Conservation (phyloP, 2,329 filamentous ascomycete genomes). For the Gaeumannomyces tritici region DNA sequence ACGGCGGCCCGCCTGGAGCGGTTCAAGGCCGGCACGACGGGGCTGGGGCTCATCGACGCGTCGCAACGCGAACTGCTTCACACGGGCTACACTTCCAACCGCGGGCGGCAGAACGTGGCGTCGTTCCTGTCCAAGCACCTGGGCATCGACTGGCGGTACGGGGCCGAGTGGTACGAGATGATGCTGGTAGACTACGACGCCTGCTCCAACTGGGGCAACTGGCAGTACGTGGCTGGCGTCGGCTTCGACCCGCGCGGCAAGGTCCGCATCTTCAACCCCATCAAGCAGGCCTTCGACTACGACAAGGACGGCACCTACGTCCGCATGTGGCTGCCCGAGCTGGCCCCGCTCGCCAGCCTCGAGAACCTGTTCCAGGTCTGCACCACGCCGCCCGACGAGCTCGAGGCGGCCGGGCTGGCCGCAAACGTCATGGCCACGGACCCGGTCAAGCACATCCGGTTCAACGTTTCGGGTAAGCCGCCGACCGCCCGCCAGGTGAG, state of each 20-base stretch:
- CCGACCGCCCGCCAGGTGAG: conserved; percentile 16
- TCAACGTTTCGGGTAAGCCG: conserved; percentile 44
- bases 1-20: conserved; percentile 41
- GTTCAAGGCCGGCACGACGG: conserved; percentile 59
- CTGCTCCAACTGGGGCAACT: conserved; percentile 70
- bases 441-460: conserved; percentile 57
- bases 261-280: conserved; percentile 68
- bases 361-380: conserved; percentile 62
- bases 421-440: conserved; percentile 56
- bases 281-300: conserved; percentile 74
- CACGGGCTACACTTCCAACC: conserved; percentile 71
- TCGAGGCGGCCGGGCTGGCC: conserved; percentile 44
- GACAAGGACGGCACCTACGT: conserved; percentile 62
- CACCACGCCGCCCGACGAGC: conserved; percentile 50
- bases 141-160: conserved; percentile 68
- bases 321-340: conserved; percentile 62
- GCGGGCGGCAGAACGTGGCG: conserved; percentile 67
- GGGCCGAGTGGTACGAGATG: conserved; percentile 75
- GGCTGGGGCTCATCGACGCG: conserved; percentile 69
- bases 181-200: conserved; percentile 69
- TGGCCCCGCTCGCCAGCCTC: conserved; percentile 41
- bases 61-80: conserved; percentile 63
- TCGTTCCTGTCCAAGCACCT: conserved; percentile 66
- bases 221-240: conserved; percentile 73
- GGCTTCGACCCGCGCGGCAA: conserved; percentile 69